Base-by-base conservation (phyloP, 169 alveolate species). In the Plasmodium fragile region DNA sequence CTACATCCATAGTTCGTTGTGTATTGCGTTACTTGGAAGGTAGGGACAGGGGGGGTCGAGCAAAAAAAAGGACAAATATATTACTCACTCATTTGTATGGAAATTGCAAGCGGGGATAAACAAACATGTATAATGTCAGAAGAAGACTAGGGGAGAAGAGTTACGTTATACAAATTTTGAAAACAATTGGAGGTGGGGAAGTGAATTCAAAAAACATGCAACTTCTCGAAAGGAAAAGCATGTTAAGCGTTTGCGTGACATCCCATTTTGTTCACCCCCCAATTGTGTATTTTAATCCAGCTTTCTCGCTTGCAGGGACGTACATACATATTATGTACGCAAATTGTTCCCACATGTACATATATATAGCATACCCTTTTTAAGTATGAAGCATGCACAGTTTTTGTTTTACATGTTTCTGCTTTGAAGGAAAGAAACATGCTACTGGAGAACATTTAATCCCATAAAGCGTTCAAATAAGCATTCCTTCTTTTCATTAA, bases 1-100 rank as follows among this genome's bases (percentile, higher is more conserved):
- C 93, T 73, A 85, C 84, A 85, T 85, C 84, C 93, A 75, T 85
- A 34, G 75, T 85, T 75, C 49, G 36, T 55, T 32, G 43, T 32
- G n/a, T 81, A 22, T 16, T 53, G 36, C 25, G 28, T 81, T 81
- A 16, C 22, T 81, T 81, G 69, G 52, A 82, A 36, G 28, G 72
- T 22, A 22, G 65, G 32, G 69, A 30, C 36, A 59, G 75, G 36
- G 34, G 75, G 75, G 59, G 11, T 11, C 3, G 75, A 13, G 39
- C 30, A 22, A 5, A 18, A 22, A 11, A 18, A 65, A 65, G 25
- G 25, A 65, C 18, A 18, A 65, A 25, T 22, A 65, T 22, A 18
- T 49, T 49, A 49, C 75, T 28, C 36, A 65, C 75, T 65, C 75
- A 65, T 65, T 65, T 65, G 75, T 65, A 25, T 65, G 75, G 25